Evolutionary conservation across 176 grass and related monocot species (phyloP).

Genomic region (Oryza longistaminata): DNA sequence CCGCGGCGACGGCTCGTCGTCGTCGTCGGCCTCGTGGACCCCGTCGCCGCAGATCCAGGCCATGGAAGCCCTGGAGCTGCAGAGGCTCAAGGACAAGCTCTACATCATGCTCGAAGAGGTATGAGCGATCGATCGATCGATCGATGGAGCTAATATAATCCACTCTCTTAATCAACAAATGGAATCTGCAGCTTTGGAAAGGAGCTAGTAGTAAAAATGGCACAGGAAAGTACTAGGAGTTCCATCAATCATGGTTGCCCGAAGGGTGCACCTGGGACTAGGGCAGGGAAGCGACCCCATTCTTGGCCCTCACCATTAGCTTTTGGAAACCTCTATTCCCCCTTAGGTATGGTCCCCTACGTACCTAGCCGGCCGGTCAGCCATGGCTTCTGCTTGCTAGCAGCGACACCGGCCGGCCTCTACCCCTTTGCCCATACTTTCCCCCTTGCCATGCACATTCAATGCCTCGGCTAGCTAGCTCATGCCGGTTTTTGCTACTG

Average conservation of each 20-base stretch:
- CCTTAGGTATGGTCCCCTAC: conserved; percentile 45
- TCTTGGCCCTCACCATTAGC: conserved; percentile 62
- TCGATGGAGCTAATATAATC: conserved; percentile 14
- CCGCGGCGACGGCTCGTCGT: conserved; percentile 50
- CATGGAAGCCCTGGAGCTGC: conserved; percentile 74
- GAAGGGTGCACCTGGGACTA: conserved; percentile 74
- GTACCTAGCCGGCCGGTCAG: conserved; percentile 44
- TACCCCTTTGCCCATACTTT: conserved; percentile 37
- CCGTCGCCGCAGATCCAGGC: conserved; percentile 61
- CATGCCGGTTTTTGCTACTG: neutral
- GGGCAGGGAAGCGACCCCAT: conserved; percentile 53
- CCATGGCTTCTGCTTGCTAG: conserved; percentile 44
- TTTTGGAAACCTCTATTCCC: conserved; percentile 99
- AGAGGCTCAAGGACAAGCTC: conserved; percentile 82
- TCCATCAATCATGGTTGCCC: conserved; percentile 68
- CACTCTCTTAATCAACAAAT: conserved; percentile 29
- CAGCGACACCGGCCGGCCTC: too few species aligned
- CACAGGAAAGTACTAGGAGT: conserved; percentile 31
- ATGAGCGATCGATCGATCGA: conserved; percentile 21
- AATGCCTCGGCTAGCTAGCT: conserved; percentile 17
- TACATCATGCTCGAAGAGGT: conserved; percentile 92
- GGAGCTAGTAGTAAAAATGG: neutral
- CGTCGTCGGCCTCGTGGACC: conserved; percentile 53
- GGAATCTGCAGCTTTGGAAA: conserved; percentile 22
- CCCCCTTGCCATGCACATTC: conserved; percentile 31